phyloP scores from a whole-genome alignment of 805 yeast genomes.

The Cyberlindnera americana region DNA sequence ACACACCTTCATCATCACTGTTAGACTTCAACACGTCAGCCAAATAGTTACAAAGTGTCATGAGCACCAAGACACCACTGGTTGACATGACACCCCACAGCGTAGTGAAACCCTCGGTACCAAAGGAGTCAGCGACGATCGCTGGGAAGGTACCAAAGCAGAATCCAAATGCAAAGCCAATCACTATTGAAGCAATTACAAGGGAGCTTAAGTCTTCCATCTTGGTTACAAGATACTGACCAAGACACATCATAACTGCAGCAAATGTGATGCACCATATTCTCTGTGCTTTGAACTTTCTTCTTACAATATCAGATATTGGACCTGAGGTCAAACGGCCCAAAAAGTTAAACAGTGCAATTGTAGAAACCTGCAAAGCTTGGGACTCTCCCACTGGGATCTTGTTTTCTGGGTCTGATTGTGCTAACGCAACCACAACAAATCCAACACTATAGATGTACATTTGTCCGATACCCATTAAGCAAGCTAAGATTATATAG shows the following conservation, averaged over 20 bases:
- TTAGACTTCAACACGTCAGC: constrained; percentile 50
- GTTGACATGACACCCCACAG: constrained; percentile 75
- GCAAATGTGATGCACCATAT: constrained; percentile 59
- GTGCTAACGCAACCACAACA: constrained; percentile 50
- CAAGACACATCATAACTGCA: constrained; percentile 33
- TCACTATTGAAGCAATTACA: constrained; percentile 46
- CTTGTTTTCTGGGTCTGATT: constrained; percentile 23
- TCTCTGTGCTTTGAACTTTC: constrained; percentile 50
- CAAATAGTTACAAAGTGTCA: constrained; percentile 49
- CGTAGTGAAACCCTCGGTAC: constrained; percentile 63
- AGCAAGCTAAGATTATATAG: constrained; percentile 50
- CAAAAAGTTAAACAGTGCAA: constrained; percentile 60
- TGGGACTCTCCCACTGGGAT: constrained; percentile 45
- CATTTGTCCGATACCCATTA: constrained; percentile 66
- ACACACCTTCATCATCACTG: constrained; percentile 39
- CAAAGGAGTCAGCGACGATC: constrained; percentile 67
- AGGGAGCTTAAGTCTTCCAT: constrained; percentile 40
- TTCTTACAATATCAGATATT: constrained; percentile 55
- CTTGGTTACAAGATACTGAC: constrained; percentile 34
- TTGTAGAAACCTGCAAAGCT: constrained; percentile 66
- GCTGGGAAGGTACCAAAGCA: constrained; percentile 75
- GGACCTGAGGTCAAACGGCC: constrained; percentile 69
- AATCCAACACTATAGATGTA: constrained; percentile 74
- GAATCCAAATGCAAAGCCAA: constrained; percentile 68
- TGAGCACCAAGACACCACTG: constrained; percentile 59